phyloP scores from a whole-genome alignment of 441 rosid species.

The Capsella rubella region DNA sequence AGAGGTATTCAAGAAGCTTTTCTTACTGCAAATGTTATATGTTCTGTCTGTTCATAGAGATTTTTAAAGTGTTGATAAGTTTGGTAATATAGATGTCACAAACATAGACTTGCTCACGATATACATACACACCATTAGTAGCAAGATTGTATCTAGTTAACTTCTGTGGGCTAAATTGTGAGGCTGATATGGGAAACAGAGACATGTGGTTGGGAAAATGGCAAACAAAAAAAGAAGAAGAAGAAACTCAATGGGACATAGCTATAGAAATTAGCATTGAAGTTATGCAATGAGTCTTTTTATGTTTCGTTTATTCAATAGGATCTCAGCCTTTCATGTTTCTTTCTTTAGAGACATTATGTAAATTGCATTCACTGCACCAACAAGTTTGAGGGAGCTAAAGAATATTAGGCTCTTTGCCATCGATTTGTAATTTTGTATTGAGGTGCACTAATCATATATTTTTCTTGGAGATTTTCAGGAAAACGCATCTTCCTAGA shows the following conservation, averaged over 20 bases:
- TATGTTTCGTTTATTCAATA: not conserved
- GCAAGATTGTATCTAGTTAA: conserved; percentile 20
- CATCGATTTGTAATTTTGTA: conserved; percentile 27
- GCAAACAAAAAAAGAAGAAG: not conserved
- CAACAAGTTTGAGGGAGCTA: conserved; percentile 11
- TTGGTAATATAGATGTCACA: conserved; percentile 23
- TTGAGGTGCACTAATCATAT: conserved; percentile 29
- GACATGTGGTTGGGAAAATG: conserved; percentile 19
- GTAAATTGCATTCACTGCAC: conserved; percentile 23
- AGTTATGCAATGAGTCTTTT: conserved; percentile 9
- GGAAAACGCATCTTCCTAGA: conserved; percentile 87
- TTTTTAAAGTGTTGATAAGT: conserved; percentile 17
- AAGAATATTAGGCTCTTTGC: not conserved
- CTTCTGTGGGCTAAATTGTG: conserved; percentile 17
- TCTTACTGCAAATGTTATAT: conserved; percentile 23
- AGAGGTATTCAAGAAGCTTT: conserved; percentile 57
- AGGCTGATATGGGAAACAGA: conserved; percentile 13
- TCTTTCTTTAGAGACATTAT: conserved; percentile 4
- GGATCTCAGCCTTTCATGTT: not conserved
- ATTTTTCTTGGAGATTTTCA: conserved; percentile 46
- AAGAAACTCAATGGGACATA: not conserved
- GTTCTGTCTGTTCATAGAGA: conserved; percentile 11
- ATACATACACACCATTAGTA: not conserved
- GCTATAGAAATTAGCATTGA: not conserved
- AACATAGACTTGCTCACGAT: not conserved